Conservation (phyloP, 2,329 filamentous ascomycete genomes). For the Fusarium falciforme region DNA sequence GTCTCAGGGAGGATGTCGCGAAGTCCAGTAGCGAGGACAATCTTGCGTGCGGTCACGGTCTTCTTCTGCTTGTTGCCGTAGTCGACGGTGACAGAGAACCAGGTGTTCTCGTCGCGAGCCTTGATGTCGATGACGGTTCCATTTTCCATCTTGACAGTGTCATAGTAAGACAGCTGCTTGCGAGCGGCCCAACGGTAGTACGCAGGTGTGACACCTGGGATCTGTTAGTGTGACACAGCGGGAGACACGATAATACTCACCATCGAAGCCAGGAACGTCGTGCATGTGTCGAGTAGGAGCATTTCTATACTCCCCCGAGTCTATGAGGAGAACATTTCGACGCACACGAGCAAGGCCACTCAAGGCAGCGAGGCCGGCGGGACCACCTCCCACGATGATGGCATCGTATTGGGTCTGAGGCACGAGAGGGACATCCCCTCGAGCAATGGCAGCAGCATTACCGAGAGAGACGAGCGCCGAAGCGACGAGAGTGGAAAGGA, state of each 20-base stretch:
- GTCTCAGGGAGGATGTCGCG: constrained; percentile 65
- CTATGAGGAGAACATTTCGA: constrained; percentile 65
- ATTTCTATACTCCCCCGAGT: constrained; percentile 70
- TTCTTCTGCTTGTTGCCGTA: constrained; percentile 32
- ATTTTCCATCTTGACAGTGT: constrained; percentile 62
- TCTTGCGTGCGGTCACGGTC: constrained; percentile 60
- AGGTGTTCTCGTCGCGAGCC: constrained; percentile 52
- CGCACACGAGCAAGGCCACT: constrained; percentile 70
- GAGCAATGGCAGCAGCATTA: constrained; percentile 28
- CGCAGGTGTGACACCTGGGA: constrained; percentile 63
- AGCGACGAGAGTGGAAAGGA: constrained; percentile 18
- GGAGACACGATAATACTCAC: constrained; percentile 47
- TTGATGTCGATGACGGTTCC: constrained; percentile 62
- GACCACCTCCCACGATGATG: constrained; percentile 68
- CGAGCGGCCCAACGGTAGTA: constrained; percentile 67
- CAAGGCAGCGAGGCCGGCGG: constrained; percentile 63
- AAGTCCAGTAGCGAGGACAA: constrained; percentile 69
- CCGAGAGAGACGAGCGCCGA: constrained; percentile 21
- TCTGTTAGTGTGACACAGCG: constrained; percentile 1
- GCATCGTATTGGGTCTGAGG: constrained; percentile 59
- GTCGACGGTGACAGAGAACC: constrained; percentile 56
- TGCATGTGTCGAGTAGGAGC: constrained; percentile 67
- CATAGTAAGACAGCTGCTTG: constrained; percentile 62
- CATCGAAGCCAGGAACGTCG: constrained; percentile 70
- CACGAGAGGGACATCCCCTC: not conserved